These are phyloP conservation scores for Naganishia vishniacii DNA, from an alignment of 768 basidiomycete species.

Conservation along the genomic window DNA sequence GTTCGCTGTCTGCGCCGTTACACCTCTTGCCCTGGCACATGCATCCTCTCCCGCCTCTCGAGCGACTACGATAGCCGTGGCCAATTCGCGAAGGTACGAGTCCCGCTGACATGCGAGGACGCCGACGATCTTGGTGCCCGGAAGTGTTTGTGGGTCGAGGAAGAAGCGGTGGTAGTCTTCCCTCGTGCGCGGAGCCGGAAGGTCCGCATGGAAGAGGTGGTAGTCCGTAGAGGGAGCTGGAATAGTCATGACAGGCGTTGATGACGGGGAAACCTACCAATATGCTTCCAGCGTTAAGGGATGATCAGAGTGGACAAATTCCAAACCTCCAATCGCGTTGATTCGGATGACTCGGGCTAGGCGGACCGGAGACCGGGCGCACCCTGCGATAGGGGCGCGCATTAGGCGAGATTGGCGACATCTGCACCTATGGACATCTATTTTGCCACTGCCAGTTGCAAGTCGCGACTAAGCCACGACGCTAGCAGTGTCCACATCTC, in stretches of 20 bases:
- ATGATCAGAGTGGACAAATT: no score
- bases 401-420: no score
- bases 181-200: slow-evolving; percentile 31
- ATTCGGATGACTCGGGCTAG: no score
- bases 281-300: no score
- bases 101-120: slow-evolving; percentile 47
- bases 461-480: no score
- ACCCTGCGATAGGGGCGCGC: no score
- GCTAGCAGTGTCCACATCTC: no score
- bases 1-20: slow-evolving; percentile 6
- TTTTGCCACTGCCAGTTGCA: no score
- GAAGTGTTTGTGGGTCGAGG: slow-evolving; percentile 38
- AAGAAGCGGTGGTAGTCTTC: slow-evolving; percentile 41
- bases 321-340: no score
- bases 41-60: neutral
- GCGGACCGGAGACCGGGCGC: no score
- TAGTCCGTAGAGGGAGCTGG: slow-evolving; percentile 11
- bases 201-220: slow-evolving; percentile 21
- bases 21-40: neutral
- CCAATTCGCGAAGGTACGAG: slow-evolving; percentile 25
- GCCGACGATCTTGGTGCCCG: slow-evolving; percentile 42
- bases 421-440: no score
- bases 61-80: slow-evolving; percentile 19
- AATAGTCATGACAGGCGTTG: slow-evolving; percentile 23
- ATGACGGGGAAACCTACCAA: no score